Conservation (phyloP, 1,139 yeast species). For the Petasospora fabianii region DNA sequence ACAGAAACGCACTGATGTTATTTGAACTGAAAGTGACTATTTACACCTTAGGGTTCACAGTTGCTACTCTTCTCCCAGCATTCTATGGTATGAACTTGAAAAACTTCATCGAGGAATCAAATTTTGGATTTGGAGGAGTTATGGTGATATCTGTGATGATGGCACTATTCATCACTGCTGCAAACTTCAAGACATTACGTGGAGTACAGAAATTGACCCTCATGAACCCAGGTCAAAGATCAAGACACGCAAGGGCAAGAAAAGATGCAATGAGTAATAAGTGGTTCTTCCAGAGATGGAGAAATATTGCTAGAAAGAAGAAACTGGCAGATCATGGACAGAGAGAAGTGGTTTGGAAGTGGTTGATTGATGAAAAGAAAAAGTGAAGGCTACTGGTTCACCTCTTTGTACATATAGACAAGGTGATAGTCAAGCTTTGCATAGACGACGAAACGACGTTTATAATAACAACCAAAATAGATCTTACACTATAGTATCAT, state of each 20-base stretch:
- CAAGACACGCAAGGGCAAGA: constrained; percentile 15
- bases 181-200: constrained; percentile 38
- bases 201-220: constrained; percentile 44
- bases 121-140: constrained; percentile 42
- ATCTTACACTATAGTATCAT: neutral
- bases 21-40: constrained; percentile 66
- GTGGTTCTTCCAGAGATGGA: constrained; percentile 21
- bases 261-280: constrained; percentile 13
- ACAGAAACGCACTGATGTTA: constrained; percentile 73
- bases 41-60: constrained; percentile 54
- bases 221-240: constrained; percentile 29
- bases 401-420: constrained; percentile 5
- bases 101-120: constrained; percentile 68
- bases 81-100: constrained; percentile 80
- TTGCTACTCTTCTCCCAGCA: constrained; percentile 68
- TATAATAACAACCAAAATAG: too few species aligned
- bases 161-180: constrained; percentile 38
- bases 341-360: constrained; percentile 65
- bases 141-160: constrained; percentile 36
- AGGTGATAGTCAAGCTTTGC: neutral
- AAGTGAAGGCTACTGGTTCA: too few species aligned
- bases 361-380: constrained; percentile 62
- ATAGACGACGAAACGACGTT: too few species aligned
- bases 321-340: constrained; percentile 16
- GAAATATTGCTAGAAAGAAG: constrained; percentile 18